Conservation (phyloP, 179 eudicot species). For the Silene coronaria region DNA sequence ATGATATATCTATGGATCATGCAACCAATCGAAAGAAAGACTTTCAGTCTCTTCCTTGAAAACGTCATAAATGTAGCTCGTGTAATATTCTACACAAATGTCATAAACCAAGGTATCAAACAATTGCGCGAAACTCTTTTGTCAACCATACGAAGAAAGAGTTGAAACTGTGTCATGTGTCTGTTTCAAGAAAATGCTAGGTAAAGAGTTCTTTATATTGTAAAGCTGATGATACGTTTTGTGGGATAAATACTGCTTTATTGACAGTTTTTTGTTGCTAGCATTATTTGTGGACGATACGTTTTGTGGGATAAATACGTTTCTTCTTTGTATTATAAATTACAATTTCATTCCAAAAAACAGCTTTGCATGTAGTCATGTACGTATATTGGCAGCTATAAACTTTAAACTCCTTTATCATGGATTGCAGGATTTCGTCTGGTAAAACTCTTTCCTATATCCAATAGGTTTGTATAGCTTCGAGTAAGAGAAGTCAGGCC, state of each 20-base stretch:
- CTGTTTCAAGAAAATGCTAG: background rate
- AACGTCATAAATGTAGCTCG: too few relatives aligned
- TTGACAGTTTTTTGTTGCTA: background rate
- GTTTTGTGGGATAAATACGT: too few relatives aligned
- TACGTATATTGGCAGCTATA: background rate
- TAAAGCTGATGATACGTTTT: background rate
- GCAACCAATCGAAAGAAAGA: too few relatives aligned
- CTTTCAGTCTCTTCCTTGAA: background rate
- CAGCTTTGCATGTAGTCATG: background rate
- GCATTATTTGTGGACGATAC: background rate
- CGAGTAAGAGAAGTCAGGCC: background rate
- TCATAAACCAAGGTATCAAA: too few relatives aligned
- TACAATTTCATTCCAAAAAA: background rate
- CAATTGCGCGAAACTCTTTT: too few relatives aligned
- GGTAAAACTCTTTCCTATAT: too few relatives aligned
- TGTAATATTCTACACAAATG: too few relatives aligned
- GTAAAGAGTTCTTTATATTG: background rate
- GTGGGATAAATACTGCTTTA: background rate
- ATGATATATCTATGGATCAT: background rate
- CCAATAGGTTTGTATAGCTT: too few relatives aligned
- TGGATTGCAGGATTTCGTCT: too few relatives aligned
- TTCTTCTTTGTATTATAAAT: background rate
- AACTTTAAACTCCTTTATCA: too few relatives aligned
- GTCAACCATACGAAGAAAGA: background rate
- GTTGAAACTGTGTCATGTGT: background rate